Evolutionary conservation across 2,329 filamentous ascomycete species (phyloP).

Genomic region (Phaeosphaeria sp.): DNA sequence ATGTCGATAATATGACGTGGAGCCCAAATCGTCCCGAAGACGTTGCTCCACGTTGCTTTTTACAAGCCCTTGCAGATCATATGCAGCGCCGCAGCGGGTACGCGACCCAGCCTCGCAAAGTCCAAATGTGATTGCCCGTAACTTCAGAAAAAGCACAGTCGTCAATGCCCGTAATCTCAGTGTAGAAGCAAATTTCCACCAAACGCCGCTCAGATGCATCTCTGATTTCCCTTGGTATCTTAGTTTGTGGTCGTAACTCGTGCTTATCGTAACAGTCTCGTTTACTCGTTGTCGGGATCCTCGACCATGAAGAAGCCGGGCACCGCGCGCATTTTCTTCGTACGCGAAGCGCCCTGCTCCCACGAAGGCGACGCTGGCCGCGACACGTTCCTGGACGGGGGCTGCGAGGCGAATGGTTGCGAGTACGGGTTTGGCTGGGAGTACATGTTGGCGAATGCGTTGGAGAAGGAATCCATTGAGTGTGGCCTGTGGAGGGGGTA

Average conservation of each 20-base stretch:
- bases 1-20: background rate
- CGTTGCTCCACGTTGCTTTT: background rate
- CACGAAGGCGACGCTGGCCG: slow-evolving; percentile 38
- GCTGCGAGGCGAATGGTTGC: slow-evolving; percentile 34
- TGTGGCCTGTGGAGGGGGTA: slow-evolving; percentile 32
- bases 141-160: too few species aligned
- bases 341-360: slow-evolving; percentile 30
- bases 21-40: background rate
- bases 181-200: slow-evolving; percentile 4
- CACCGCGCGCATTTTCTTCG: slow-evolving; percentile 29
- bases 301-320: slow-evolving; percentile 27
- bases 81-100: slow-evolving; percentile 1
- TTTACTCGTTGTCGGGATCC: slow-evolving; percentile 20
- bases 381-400: slow-evolving; percentile 29
- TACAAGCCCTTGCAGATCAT: background rate
- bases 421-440: slow-evolving; percentile 25
- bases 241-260: slow-evolving; percentile 22
- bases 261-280: slow-evolving; percentile 16
- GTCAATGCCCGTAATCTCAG: too few species aligned
- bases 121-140: too few species aligned
- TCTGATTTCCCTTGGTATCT: slow-evolving; percentile 9
- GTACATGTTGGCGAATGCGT: slow-evolving; percentile 19
- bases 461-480: slow-evolving; percentile 33
- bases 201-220: slow-evolving; percentile 23
- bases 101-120: background rate